Conservation (phyloP, 768 basidiomycete genomes). For the Tremella mesenterica region DNA sequence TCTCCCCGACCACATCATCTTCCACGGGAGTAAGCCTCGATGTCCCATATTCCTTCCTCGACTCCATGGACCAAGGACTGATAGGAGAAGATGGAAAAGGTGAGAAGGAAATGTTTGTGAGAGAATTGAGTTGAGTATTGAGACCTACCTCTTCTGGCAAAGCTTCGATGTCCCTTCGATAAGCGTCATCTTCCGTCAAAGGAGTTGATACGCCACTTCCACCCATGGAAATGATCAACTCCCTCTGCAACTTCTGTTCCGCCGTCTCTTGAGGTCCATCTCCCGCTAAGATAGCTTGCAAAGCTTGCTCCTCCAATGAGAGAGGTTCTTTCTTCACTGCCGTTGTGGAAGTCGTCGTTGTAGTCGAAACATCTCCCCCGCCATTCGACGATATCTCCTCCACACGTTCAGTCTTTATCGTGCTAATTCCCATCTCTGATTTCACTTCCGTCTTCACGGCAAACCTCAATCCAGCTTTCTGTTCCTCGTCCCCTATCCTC, state of each 20-base stretch:
- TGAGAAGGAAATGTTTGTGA: neutral
- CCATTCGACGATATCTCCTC: conserved; percentile 9
- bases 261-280: conserved; percentile 43
- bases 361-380: neutral
- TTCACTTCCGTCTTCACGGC: conserved; percentile 22
- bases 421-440: neutral
- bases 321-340: conserved; percentile 49
- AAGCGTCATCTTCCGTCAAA: conserved; percentile 71
- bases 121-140: too few species aligned
- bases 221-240: conserved; percentile 54
- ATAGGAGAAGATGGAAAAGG: too few species aligned
- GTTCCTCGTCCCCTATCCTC: conserved; percentile 66
- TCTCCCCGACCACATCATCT: neutral
- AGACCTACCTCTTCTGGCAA: conserved; percentile 48
- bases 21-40: too few species aligned
- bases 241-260: conserved; percentile 46
- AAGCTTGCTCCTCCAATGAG: conserved; percentile 59
- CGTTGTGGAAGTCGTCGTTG: neutral
- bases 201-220: conserved; percentile 35
- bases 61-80: too few species aligned
- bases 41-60: too few species aligned
- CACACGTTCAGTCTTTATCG: conserved; percentile 38
- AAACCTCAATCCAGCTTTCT: conserved; percentile 56
- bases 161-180: conserved; percentile 69
- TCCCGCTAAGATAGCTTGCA: conserved; percentile 65